Conservation (phyloP, 495 filamentous ascomycete genomes). For the Trichocladium uniseriatum region DNA sequence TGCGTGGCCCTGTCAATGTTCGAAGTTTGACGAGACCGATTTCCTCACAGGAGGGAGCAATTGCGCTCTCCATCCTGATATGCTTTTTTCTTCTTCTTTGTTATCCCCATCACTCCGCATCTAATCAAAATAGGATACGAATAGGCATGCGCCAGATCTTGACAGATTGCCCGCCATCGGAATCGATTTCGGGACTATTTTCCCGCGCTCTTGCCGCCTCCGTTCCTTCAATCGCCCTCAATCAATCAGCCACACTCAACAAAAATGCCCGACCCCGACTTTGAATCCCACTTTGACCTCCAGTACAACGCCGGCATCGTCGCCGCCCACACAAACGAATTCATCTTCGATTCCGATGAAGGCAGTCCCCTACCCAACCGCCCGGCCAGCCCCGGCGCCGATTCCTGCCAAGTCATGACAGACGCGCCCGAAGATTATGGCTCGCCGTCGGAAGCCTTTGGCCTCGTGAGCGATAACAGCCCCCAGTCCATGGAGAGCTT, state of each 20-base stretch:
- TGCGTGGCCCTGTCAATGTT: background rate
- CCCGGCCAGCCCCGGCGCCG: constrained; percentile 7
- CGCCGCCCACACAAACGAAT: constrained; percentile 21
- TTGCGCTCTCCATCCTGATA: background rate
- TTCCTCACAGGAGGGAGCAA: background rate
- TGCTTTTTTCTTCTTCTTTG: too few species aligned
- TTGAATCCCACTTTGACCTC: constrained; percentile 17
- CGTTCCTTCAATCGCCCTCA: background rate
- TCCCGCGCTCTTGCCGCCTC: background rate
- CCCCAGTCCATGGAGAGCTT: constrained; percentile 13
- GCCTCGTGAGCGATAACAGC: background rate
- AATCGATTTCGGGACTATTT: background rate
- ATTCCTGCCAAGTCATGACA: constrained; percentile 4
- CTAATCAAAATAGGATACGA: background rate
- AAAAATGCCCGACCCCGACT: constrained; percentile 21
- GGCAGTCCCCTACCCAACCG: constrained; percentile 15
- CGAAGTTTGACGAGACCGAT: background rate
- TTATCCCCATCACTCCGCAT: background rate
- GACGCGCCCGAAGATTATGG: constrained; percentile 4
- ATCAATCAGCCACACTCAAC: background rate
- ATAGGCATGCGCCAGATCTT: background rate
- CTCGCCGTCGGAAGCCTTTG: constrained; percentile 21
- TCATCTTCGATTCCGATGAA: constrained; percentile 34
- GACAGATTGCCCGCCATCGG: background rate
- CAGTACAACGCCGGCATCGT: background rate